Conservation (phyloP, 2,329 filamentous ascomycete species). For the Gnomoniopsis smithogilvyi region DNA sequence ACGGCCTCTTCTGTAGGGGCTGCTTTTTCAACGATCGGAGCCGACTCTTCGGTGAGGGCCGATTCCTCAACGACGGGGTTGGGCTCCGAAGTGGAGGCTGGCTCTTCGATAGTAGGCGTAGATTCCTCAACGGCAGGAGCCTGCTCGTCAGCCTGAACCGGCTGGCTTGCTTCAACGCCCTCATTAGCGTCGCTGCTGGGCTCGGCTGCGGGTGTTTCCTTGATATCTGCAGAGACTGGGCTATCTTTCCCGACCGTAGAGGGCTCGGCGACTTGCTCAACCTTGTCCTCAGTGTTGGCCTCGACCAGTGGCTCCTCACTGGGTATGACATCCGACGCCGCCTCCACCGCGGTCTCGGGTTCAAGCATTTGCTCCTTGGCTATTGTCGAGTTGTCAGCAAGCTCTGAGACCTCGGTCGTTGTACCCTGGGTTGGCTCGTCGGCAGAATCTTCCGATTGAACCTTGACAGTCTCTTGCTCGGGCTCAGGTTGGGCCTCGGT, state of each 20-base stretch:
- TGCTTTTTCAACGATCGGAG: constrained; percentile 6
- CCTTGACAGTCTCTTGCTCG: not conserved
- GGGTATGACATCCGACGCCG: not conserved
- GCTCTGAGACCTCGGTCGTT: not conserved
- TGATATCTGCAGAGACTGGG: not conserved
- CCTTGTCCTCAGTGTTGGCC: constrained; percentile 2
- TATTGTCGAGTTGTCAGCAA: not conserved
- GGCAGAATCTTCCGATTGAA: not conserved
- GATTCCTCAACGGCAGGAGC: not conserved
- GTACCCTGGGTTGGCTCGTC: constrained; percentile 3
- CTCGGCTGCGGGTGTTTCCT: not conserved
- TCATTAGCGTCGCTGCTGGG: not conserved
- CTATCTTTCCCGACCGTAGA: constrained; percentile 1
- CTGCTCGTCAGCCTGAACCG: not conserved
- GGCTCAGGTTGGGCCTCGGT: not conserved
- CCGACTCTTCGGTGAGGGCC: not conserved
- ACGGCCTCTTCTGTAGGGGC: constrained; percentile 11
- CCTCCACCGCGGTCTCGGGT: not conserved
- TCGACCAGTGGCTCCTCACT: constrained; percentile 8
- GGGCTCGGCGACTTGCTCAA: constrained; percentile 6
- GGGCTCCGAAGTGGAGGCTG: not conserved
- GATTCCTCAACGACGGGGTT: not conserved
- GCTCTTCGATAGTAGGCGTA: not conserved
- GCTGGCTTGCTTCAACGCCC: not conserved
- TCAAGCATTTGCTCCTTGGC: not conserved